Evolutionary conservation across 805 yeast genomes (phyloP).

Genomic region (Kodamaea leandrae): DNA sequence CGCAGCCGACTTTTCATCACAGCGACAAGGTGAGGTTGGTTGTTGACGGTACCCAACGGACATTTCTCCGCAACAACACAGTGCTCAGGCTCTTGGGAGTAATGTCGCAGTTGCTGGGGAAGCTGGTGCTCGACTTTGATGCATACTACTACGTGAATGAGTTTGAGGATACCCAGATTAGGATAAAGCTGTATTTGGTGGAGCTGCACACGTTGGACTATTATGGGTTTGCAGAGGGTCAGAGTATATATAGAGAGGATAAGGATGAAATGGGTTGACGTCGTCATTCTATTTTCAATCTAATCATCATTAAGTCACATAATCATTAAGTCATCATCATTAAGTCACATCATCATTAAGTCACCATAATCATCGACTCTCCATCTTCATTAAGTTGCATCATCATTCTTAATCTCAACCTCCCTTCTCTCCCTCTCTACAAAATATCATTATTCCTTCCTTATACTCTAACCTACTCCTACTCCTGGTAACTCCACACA

Average conservation of each 20-base stretch:
- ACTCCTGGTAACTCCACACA: constrained; percentile 64
- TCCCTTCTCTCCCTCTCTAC: too few species aligned
- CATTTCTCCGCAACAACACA: constrained; percentile 23
- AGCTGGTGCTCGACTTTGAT: constrained; percentile 24
- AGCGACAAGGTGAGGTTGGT: neutral
- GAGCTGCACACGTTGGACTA: constrained; percentile 26
- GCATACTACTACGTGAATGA: constrained; percentile 27
- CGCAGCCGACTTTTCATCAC: neutral
- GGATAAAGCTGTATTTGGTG: constrained; percentile 18
- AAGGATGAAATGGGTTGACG: too few species aligned
- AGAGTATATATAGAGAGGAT: constrained; percentile 20
- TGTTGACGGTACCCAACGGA: constrained; percentile 12
- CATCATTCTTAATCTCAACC: too few species aligned
- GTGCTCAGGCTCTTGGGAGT: constrained; percentile 37
- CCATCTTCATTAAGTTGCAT: too few species aligned
- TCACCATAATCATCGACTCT: too few species aligned
- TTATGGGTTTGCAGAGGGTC: constrained; percentile 21
- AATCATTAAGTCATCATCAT: neutral
- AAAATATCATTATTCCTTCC: too few species aligned
- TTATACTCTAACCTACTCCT: too few species aligned
- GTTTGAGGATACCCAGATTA: constrained; percentile 13
- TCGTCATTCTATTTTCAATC: too few species aligned
- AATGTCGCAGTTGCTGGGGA: constrained; percentile 16
- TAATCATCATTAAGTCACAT: too few species aligned
- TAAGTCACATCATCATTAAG: too few species aligned